These are phyloP conservation scores for Cyphellophora europaea DNA, from an alignment of 2,329 filamentous ascomycete genomes.

Conservation along the genomic window DNA sequence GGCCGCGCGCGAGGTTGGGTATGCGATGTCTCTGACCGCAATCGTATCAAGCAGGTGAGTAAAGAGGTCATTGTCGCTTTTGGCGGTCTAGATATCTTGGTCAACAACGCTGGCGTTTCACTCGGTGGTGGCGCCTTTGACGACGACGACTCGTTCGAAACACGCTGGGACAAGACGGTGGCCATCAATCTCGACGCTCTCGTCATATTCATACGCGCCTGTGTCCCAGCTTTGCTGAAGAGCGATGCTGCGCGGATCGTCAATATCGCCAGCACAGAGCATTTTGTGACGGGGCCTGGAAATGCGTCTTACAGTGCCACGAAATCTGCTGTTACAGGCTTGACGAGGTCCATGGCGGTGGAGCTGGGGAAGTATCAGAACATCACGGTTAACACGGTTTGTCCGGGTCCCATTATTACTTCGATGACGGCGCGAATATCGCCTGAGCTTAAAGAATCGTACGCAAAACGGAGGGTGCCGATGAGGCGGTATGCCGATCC, in stretches of 20 bases:
- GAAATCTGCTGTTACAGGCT: conserved; percentile 1
- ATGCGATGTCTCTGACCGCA: conserved; percentile 2
- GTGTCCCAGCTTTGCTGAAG: conserved; percentile 1
- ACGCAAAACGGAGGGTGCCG: conserved; percentile 1
- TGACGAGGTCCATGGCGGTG: conserved; percentile 1
- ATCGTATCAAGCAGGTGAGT: conserved; percentile 1
- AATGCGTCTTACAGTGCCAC: conserved; percentile 1
- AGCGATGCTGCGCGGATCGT: conserved; percentile 1
- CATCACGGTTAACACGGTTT: conserved; percentile 2
- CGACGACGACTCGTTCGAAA: conserved; percentile 2
- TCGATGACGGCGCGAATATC: conserved; percentile 1
- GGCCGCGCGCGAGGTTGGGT: conserved; percentile 1
- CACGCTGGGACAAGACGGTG: conserved; percentile 2
- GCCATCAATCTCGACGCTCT: conserved; percentile 1
- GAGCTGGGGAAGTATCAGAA: conserved; percentile 3
- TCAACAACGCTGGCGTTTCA: conserved; percentile 25
- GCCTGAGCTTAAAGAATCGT: conserved; percentile 1
- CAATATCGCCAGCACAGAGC: conserved; percentile 2
- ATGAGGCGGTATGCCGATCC: conserved; percentile 2
- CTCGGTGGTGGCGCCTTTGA: conserved; percentile 2
- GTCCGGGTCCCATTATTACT: conserved; percentile 2
- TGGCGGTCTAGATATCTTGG: conserved; percentile 23
- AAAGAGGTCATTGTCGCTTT: conserved; percentile 12
- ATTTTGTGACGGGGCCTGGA: conserved; percentile 1
- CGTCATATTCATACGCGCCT: conserved; percentile 2